Conservation (phyloP, 2,329 filamentous ascomycete species). For the Talaromyces pinophilus region DNA sequence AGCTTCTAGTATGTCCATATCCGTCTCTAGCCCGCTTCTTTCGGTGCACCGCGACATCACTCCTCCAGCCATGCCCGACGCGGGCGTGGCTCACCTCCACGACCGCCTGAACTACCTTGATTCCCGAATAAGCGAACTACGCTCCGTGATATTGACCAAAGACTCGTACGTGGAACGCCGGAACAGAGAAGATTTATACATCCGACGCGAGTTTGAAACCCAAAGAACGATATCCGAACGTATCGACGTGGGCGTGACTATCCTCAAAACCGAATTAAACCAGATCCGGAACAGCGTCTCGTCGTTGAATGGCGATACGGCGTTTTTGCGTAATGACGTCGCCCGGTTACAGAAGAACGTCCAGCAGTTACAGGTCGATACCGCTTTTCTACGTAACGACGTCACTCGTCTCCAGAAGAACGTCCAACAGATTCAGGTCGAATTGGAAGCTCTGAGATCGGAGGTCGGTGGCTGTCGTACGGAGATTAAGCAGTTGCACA, state of each 20-base stretch:
- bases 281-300: constrained; percentile 40
- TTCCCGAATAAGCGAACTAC: constrained; percentile 41
- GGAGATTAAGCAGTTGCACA: constrained; percentile 41
- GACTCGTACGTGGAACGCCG: constrained; percentile 43
- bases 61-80: constrained; percentile 38
- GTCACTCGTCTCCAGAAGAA: constrained; percentile 41
- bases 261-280: constrained; percentile 39
- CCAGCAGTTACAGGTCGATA: constrained; percentile 39
- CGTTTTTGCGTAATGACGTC: constrained; percentile 40
- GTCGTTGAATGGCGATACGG: constrained; percentile 40
- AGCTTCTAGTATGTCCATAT: constrained; percentile 41
- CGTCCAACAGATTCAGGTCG: constrained; percentile 39
- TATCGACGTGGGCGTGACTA: constrained; percentile 40
- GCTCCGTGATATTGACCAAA: constrained; percentile 40
- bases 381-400: constrained; percentile 39
- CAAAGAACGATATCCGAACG: constrained; percentile 34
- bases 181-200: constrained; percentile 43
- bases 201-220: constrained; percentile 43
- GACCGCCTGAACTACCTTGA: constrained; percentile 44
- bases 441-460: constrained; percentile 37
- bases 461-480: constrained; percentile 39
- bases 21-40: constrained; percentile 39
- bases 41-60: constrained; percentile 39
- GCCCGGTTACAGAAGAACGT: constrained; percentile 41
- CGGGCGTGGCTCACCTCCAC: constrained; percentile 39